Conservation (phyloP, 345 rosid genomes). For the Cardamine resedifolia region DNA sequence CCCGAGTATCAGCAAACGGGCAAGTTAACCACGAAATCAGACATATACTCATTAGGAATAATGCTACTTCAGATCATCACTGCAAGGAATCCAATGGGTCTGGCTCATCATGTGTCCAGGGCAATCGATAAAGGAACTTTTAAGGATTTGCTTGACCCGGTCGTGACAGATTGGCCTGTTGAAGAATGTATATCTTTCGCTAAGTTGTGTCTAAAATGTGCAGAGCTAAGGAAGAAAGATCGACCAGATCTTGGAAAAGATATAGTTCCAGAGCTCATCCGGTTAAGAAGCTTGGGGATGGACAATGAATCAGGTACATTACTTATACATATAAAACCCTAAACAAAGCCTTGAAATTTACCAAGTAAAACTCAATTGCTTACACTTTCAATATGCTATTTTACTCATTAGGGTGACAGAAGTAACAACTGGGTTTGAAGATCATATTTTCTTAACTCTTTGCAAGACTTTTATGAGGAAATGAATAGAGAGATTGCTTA, state of each 20-base stretch:
- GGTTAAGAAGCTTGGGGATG: slow-evolving; percentile 55
- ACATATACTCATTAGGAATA: slow-evolving; percentile 75
- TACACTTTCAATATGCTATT: neutral
- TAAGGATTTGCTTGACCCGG: slow-evolving; percentile 60
- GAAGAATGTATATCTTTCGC: slow-evolving; percentile 67
- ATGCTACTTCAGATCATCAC: slow-evolving; percentile 85
- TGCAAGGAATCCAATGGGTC: slow-evolving; percentile 79
- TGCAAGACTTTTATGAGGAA: slow-evolving; percentile 3
- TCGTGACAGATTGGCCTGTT: slow-evolving; percentile 68
- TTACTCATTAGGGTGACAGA: slow-evolving; percentile 21
- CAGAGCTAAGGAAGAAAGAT: slow-evolving; percentile 79
- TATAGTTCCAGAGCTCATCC: slow-evolving; percentile 68
- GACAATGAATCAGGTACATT: slow-evolving; percentile 26
- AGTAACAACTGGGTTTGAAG: slow-evolving; percentile 17
- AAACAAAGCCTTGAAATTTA: neutral
- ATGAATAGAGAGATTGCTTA: slow-evolving; percentile 24
- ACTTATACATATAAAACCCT: neutral
- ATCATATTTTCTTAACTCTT: neutral
- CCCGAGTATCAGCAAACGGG: slow-evolving; percentile 95
- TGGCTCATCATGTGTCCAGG: slow-evolving; percentile 68
- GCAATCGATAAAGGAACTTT: slow-evolving; percentile 72
- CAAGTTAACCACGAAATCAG: slow-evolving; percentile 77
- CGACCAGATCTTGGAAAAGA: slow-evolving; percentile 75
- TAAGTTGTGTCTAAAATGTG: slow-evolving; percentile 58
- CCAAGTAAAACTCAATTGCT: neutral